Conservation (phyloP, 257 asterid genomes). For the Voacanga thouarsii region DNA sequence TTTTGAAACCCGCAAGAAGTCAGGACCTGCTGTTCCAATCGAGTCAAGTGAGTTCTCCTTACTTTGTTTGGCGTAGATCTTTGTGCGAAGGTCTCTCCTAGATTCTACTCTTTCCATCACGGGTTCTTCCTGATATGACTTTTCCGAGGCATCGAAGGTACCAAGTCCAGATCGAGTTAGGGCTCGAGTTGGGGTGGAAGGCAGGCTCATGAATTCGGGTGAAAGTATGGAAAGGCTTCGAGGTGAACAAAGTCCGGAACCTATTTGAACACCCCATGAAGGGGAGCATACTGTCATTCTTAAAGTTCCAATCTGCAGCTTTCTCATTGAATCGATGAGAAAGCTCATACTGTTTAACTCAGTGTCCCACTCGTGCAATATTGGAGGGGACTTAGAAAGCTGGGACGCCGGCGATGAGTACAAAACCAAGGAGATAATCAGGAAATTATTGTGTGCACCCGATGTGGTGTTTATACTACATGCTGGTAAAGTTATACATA, state of each 20-base stretch:
- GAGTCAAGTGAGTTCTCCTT: conserved; percentile 75
- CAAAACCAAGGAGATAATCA: conserved; percentile 30
- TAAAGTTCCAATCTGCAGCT: conserved; percentile 49
- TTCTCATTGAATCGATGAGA: conserved; percentile 58
- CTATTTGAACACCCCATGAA: conserved; percentile 46
- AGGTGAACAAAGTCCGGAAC: conserved; percentile 50
- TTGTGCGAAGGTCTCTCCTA: conserved; percentile 64
- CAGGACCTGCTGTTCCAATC: conserved; percentile 32
- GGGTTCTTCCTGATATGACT: conserved; percentile 53
- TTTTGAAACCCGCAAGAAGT: conserved; percentile 59
- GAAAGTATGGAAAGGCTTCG: conserved; percentile 39
- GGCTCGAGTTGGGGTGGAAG: conserved; percentile 50
- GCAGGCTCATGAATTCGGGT: conserved; percentile 58
- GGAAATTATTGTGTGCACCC: too few species aligned
- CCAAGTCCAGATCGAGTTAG: conserved; percentile 32
- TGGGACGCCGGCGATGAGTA: conserved; percentile 55
- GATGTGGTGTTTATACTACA: too few species aligned
- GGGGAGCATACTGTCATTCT: conserved; percentile 44
- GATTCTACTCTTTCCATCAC: conserved; percentile 84
- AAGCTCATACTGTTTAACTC: conserved; percentile 41
- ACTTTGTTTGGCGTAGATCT: conserved; percentile 64
- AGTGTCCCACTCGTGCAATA: conserved; percentile 43
- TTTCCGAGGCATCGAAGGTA: conserved; percentile 44
- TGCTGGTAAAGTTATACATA: too few species aligned
- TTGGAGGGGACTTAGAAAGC: conserved; percentile 52